These are phyloP conservation scores for Groenewaldozyma sp. DNA, from an alignment of 1,139 yeast species.

Conservation along the genomic window DNA sequence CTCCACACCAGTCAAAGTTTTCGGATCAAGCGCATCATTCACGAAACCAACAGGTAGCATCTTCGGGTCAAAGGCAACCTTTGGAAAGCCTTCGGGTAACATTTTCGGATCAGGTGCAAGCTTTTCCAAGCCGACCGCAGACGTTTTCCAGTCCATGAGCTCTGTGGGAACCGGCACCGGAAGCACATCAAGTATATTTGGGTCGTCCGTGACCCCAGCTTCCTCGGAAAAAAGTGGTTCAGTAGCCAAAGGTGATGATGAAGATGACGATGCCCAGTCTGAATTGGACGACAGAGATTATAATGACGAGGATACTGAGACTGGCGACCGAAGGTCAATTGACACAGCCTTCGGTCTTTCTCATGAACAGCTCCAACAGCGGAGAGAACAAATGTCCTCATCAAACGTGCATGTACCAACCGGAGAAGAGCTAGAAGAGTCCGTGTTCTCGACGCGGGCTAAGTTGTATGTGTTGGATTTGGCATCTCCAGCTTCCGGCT, in stretches of 20 bases:
- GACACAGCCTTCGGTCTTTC: constrained; percentile 1
- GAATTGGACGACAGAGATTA: constrained; percentile 35
- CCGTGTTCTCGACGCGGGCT: constrained; percentile 61
- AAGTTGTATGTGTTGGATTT: constrained; percentile 72
- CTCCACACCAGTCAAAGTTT: no score
- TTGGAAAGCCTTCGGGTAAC: constrained; percentile 21
- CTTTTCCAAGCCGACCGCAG: constrained; percentile 9
- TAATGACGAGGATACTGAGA: constrained; percentile 3
- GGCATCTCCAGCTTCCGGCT: constrained; percentile 56
- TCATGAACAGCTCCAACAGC: constrained; percentile 2
- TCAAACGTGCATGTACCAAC: constrained; percentile 38
- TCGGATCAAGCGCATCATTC: constrained; percentile 14
- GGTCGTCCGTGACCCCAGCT: constrained; percentile 12
- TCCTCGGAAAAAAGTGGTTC: constrained; percentile 7
- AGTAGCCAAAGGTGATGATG: constrained; percentile 3
- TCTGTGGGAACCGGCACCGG: constrained; percentile 12
- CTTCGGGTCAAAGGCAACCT: constrained; percentile 19
- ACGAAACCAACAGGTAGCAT: constrained; percentile 11
- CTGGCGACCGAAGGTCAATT: neutral
- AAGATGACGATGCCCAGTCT: constrained; percentile 3
- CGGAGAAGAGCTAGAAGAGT: constrained; percentile 83
- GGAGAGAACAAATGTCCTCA: constrained; percentile 2
- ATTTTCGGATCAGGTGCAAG: constrained; percentile 15
- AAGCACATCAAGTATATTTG: neutral
- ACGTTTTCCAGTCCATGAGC: constrained; percentile 16